Base-by-base conservation (phyloP, 2,329 filamentous ascomycete species). In the Cladosporium cucumerinum region DNA sequence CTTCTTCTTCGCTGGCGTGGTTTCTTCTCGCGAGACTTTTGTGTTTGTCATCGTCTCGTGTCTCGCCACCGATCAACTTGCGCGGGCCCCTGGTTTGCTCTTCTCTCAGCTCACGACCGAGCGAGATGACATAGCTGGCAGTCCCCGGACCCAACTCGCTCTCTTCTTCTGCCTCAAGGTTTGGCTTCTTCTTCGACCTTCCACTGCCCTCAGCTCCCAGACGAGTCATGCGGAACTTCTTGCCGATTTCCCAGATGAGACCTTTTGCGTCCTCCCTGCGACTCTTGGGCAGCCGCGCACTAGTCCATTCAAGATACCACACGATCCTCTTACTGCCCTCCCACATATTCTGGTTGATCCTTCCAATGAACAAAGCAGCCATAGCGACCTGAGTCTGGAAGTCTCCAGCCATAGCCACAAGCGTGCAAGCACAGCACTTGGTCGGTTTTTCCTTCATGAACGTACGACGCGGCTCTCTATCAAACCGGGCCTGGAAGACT, bases 341-440 rank as follows among this genome's bases (percentile, higher is more conserved):
- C 71, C 71, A 73, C 49, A 70, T 61, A 36, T 64, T 65, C 28
- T 68, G 63, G 36, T 63, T 54, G 32, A 73, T 64, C 4, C 67
- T 55, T 2, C 70, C 70, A n/a, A 73, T 65, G n/a, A 69, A 66
- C 34, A 71, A 34, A 12, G 64, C 70, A 1, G 70, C 72, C 11
- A 72, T 52, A 0, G 68, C 68, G 6, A 68, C 66, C 11, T 70
- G 55, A 12, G 60, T 65, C 4, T 65, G 57, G 1, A 68, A 36
- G 57, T 70, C 69, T 0, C 61, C 49, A 11, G 63, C 67, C 32
- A 58, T 36, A 30, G n/a, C 25, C 8, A 51, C 26, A 18, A 72
- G 54, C 1, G 63, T 68, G 51, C 72, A 74, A 5, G 69, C 72
- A 2, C 67, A 65, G 58, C 72, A 74, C n/a, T 67, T 66, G 25